phyloP scores from a whole-genome alignment of 768 basidiomycete genomes.

The Tephrocybe sp. region DNA sequence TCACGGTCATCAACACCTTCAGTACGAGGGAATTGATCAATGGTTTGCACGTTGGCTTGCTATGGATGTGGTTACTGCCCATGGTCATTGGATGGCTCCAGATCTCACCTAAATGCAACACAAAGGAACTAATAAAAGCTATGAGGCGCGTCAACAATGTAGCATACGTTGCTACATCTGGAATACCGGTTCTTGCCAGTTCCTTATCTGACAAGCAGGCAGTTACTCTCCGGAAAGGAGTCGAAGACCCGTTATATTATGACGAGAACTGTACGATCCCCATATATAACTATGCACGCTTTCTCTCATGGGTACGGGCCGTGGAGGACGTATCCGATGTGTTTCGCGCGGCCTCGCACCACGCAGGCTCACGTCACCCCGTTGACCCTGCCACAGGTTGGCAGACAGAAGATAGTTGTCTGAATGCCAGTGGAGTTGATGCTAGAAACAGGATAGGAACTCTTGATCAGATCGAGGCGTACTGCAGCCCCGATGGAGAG shows the following conservation, averaged over 20 bases:
- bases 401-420: constrained; percentile 12
- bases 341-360: constrained; percentile 23
- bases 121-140: background rate
- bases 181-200: constrained; percentile 1
- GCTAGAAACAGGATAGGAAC: constrained; percentile 20
- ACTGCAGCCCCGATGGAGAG: constrained; percentile 10
- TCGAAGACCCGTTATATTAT: constrained; percentile 11
- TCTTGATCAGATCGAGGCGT: constrained; percentile 17
- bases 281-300: background rate
- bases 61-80: constrained; percentile 47
- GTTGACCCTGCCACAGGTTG: constrained; percentile 18
- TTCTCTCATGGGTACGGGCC: background rate
- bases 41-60: constrained; percentile 40
- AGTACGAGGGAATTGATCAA: constrained; percentile 22
- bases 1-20: constrained; percentile 39
- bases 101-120: background rate
- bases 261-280: constrained; percentile 20
- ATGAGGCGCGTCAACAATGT: constrained; percentile 24
- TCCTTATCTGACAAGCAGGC: constrained; percentile 16
- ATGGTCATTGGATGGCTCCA: constrained; percentile 44
- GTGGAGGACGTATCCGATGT: constrained; percentile 21
- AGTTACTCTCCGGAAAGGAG: constrained; percentile 16
- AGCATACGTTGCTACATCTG: constrained; percentile 22
- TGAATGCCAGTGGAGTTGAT: background rate
- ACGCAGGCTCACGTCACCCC: constrained; percentile 14